Base-by-base conservation (phyloP, 805 yeast species). In the Yarrowia yakushimensis region DNA sequence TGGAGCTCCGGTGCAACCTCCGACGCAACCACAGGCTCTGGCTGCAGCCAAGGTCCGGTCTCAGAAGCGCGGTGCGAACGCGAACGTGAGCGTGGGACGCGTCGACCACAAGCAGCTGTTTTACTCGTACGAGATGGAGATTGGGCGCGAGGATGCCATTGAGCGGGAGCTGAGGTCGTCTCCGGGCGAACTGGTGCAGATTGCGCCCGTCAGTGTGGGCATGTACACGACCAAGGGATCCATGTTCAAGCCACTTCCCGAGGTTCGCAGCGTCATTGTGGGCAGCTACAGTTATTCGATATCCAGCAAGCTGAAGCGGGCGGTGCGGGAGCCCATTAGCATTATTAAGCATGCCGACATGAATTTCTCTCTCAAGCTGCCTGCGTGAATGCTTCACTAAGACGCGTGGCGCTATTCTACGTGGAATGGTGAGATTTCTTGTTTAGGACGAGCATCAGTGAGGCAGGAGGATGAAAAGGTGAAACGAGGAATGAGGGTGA, bases 201-300 rank as follows among this genome's bases (percentile, higher is more conserved):
- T 45, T 17, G 48, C 36, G 22, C 63, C 43, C 4, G 48, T 54
- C n/a, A 36, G 33, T 11, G 45, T 60, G 23, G 59, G 59, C 8
- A 52, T 55, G 46, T 55, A 55, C 48, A 39, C 30, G 10, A 55
- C 61, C 36, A 55, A 55, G 39, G 46, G 61, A 22, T 55, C 61
- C n/a, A 37, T 27, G 12, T 55, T 55, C 61, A 39, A 41, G 48
- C 61, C 61, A 4, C 37, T 55, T 20, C 61, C 61, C 6, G 61
- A 41, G 37, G 46, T 55, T 7, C 36, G 61, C n/a, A 39, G 48
- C 22, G 37, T 39, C 22, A 41, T 55, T 55, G 61, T 55, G 7
- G 61, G 61, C 48, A 39, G 48, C 39, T 55, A 39, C 48, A 55
- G 61, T 10, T 55, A 39, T 28, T 30, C 48, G 34, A 30, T 31